Base-by-base conservation (phyloP, 73 alveolate genomes). In the Symbiodinium pilosum region DNA sequence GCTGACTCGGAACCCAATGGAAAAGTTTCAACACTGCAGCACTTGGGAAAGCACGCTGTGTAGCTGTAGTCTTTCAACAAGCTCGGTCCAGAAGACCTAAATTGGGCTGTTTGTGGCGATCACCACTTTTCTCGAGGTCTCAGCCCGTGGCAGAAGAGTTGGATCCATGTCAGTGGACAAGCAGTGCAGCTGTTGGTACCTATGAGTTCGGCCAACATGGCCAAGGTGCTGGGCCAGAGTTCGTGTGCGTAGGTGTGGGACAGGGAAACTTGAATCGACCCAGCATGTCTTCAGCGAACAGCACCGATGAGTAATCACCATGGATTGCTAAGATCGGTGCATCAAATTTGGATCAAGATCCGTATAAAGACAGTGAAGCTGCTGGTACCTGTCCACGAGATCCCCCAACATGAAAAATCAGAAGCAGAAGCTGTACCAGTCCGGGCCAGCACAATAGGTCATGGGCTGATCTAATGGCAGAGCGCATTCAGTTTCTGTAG, bases 151-250 rank as follows among this genome's bases (percentile, higher is more conserved):
- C 97, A 91, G 77, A 40, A 91, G 39, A 4, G 81, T 69, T 24
- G 97, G 97, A 43, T 91, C 97, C 87, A 91, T 26, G 52, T 91
- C 97, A 8, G 97, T 41, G 41, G 77, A 91, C 28, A 91, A 86
- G 43, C 97, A 91, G 41, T 91, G 97, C 14, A 91, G 56, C 40
- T 91, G 97, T 81, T 91, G 97, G 36, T 91, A 91, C 97, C 97
- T 91, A 30, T 30, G 34, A 0, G 32, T 26, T 0, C 28, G 1
- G 68, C 28, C 68, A 16, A 24, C 68, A 16, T 24, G 28, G 68
- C 68, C 68, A n/a, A 54, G 0, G 20, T 54, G n/a, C 18, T 54
- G 4, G 20, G 1, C 73, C 24, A 30, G 5, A 0, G n/a, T 12
- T 54, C 73, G 34, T 5, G 32, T 16, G 34, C 32, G 32, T 54